phyloP scores from a whole-genome alignment of 352 stramenopile genomes.

The Thraustochytrium sp. region DNA sequence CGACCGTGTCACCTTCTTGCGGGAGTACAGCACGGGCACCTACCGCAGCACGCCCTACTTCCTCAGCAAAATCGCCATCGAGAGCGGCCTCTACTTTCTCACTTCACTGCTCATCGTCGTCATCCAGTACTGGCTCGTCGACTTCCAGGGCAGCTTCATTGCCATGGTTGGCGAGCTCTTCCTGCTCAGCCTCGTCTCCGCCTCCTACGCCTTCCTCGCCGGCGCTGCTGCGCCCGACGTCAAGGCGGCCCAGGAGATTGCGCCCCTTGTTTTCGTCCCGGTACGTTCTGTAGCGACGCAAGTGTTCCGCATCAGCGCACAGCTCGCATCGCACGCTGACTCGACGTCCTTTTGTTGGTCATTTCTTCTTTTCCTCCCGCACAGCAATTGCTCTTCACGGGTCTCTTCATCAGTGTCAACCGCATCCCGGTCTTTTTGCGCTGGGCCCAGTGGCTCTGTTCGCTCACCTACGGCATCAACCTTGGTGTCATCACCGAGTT shows the following conservation, averaged over 20 bases:
- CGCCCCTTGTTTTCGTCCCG: constrained; percentile 63
- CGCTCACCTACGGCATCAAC: constrained; percentile 57
- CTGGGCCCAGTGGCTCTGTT: constrained; percentile 63
- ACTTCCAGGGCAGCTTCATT: constrained; percentile 56
- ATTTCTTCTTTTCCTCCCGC: background rate
- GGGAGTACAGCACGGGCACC: constrained; percentile 64
- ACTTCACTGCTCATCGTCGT: constrained; percentile 49
- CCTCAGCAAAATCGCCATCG: constrained; percentile 56
- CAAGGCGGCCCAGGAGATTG: constrained; percentile 56
- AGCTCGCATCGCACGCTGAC: background rate
- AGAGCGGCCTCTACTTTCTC: constrained; percentile 53
- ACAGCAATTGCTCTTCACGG: constrained; percentile 63
- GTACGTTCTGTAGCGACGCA: background rate
- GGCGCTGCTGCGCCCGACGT: constrained; percentile 58
- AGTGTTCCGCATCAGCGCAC: too few relatives aligned
- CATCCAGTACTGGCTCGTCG: constrained; percentile 59
- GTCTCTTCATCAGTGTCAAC: constrained; percentile 55
- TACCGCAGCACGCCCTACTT: constrained; percentile 63
- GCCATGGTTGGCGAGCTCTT: constrained; percentile 54
- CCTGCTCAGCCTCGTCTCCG: constrained; percentile 53
- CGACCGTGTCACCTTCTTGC: constrained; percentile 61
- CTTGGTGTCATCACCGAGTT: constrained; percentile 53
- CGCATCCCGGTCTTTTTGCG: constrained; percentile 51
- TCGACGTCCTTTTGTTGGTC: background rate
- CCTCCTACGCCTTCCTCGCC: constrained; percentile 57